Conservation (phyloP, 2,329 filamentous ascomycete genomes). For the Penicillium sumatraense region DNA sequence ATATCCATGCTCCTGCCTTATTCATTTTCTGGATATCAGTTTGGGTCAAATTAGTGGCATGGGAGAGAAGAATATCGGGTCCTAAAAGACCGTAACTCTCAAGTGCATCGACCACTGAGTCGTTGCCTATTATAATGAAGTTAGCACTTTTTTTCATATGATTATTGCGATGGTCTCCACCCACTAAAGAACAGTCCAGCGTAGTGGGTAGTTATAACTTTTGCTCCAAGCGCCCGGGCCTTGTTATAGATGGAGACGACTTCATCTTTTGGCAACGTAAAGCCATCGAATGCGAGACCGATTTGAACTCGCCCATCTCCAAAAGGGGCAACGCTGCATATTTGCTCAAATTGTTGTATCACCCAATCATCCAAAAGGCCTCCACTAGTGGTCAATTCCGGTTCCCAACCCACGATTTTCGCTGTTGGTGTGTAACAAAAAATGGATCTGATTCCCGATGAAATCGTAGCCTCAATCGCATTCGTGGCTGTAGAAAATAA, state of each 20-base stretch:
- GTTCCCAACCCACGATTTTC: slow-evolving; percentile 28
- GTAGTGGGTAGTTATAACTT: slow-evolving; percentile 34
- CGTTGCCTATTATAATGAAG: neutral
- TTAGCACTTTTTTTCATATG: neutral
- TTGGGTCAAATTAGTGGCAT: slow-evolving; percentile 23
- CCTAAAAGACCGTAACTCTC: slow-evolving; percentile 23
- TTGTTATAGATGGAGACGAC: slow-evolving; percentile 25
- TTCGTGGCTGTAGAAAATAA: slow-evolving; percentile 15
- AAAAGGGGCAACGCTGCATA: slow-evolving; percentile 21
- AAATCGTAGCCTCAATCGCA: slow-evolving; percentile 29
- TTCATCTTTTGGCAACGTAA: slow-evolving; percentile 28
- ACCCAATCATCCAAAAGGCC: slow-evolving; percentile 31
- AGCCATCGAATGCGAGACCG: slow-evolving; percentile 34
- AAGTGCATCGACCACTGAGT: slow-evolving; percentile 18
- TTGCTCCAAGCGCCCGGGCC: slow-evolving; percentile 20
- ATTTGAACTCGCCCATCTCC: slow-evolving; percentile 32
- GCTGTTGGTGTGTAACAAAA: slow-evolving; percentile 30
- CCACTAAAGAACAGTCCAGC: slow-evolving; percentile 14
- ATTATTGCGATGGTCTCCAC: neutral
- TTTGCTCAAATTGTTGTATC: slow-evolving; percentile 24
- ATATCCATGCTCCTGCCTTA: slow-evolving; percentile 23
- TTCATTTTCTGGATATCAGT: slow-evolving; percentile 25
- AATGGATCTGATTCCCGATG: slow-evolving; percentile 35
- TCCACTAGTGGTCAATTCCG: slow-evolving; percentile 17
- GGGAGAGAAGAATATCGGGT: slow-evolving; percentile 27